Base-by-base conservation (phyloP, 495 filamentous ascomycete species). In the Rusavskia elegans region DNA sequence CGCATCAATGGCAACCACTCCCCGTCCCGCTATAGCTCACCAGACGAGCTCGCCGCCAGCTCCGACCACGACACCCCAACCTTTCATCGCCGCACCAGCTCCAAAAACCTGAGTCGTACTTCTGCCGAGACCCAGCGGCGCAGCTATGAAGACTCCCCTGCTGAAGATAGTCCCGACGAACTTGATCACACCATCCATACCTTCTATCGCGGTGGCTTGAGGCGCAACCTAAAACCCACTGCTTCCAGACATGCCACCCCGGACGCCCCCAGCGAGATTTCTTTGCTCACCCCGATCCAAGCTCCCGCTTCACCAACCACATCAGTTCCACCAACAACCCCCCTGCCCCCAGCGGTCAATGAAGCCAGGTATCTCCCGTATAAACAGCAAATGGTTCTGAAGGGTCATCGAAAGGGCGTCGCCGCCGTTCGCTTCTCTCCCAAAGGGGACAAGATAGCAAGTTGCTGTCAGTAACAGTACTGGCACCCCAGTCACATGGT, bases 351-450 rank as follows among this genome's bases (percentile, higher is more conserved):
- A 19, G 4, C 50, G 0, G 6, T 19, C 45, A 57, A 50, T 21
- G 39, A 50, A 35, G 45, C 56, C 8, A 44, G 49, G 30, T 61
- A 59, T 46, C 53, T 85, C 41, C 69, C 78, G 50, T 87, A 85
- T 63, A 73, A 65, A 49, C 72, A 75, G 45, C 77, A 77, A 53
- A 75, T 81, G 63, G 70, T 82, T 5, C 74, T 97, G 6, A 71
- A 66, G 23, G 89, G 88, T 7, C 92, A 98, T 67, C 67, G 75
- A 37, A 77, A 78, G 35, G 85, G 83, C 50, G 79, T 98, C 13
- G 80, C 89, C n/a, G 78, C 83, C 20, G 89, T 95, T 25, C 82
- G 83, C 59, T 92, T 94, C 67, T 95, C 88, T 2, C 92, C 89
- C 11, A 83, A 93, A 68, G 85, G 88, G 14, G 74, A 74, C 38